Base-by-base conservation (phyloP, 768 basidiomycete species). In the Nidula microcarpa region DNA sequence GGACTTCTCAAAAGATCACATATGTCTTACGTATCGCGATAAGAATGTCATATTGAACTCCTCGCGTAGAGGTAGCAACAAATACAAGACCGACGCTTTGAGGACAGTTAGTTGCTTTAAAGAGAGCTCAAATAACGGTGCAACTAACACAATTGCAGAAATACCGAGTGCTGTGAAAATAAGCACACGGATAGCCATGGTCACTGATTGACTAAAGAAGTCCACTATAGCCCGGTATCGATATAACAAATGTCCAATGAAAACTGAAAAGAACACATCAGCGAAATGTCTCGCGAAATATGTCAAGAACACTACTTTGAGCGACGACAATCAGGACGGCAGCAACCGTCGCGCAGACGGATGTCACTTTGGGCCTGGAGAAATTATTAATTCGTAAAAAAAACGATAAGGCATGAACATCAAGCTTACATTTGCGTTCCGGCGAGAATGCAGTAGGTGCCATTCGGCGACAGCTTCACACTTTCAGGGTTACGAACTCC, bases 181-280 rank as follows among this genome's bases (percentile, higher is more conserved):
- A 11, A 62, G 55, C 13, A 68, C 58, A 2, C 69, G 62, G 16
- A 66, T 58, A n/a, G 65, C 62, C 66, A 68, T 70, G 13, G 54
- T 52, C 16, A 60, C 35, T 4, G 66, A 63, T 51, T 64, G 64
- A 8, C 60, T 59, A 44, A 65, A 62, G 16, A 66, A 58, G 48
- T 60, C 48, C 33, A 61, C 55, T 9, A 62, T 54, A 0, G 61
- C 58, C 33, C 66, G 59, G 50, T 68, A 61, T 8, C 61, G 59
- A 36, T 64, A 68, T 13, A 72, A 44, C 17, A 66, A 54, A 33
- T 55, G 32, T 10, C 57, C 62, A 43, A 68, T 64, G 16, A 55
- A 46, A 6, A 61, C 67, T 67, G 50, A 1, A 47, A 47, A 30
- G n/a, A 18, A 1, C 23, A 49, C 3, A 52, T 47, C n/a, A 16